These are phyloP conservation scores for Mrakia hoshinonis DNA, from an alignment of 768 basidiomycete genomes.

Conservation along the genomic window DNA sequence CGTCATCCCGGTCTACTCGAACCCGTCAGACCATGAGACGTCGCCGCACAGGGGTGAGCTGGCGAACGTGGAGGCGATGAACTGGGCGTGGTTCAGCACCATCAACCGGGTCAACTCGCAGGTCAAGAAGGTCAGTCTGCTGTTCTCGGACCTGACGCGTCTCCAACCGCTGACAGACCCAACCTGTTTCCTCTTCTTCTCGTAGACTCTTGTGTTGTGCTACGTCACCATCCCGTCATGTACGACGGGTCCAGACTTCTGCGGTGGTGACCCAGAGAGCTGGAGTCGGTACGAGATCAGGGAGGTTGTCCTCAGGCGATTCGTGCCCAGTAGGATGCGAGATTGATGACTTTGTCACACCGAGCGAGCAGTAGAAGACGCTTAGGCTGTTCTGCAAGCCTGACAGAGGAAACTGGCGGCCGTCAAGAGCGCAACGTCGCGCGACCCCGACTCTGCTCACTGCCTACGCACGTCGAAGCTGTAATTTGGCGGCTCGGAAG, in stretches of 20 bases:
- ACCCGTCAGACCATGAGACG: conserved; percentile 57
- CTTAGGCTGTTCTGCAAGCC: too few relatives aligned
- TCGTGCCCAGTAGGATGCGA: conserved; percentile 86
- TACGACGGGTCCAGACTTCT: conserved; percentile 8
- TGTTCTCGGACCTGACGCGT: background rate
- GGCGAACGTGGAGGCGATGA: conserved; percentile 42
- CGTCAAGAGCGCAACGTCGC: too few relatives aligned
- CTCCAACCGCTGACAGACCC: conserved; percentile 14
- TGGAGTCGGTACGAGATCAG: conserved; percentile 55
- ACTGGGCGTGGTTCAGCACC: conserved; percentile 95
- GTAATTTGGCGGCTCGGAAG: too few relatives aligned
- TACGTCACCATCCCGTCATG: conserved; percentile 87
- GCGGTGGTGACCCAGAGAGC: conserved; percentile 54
- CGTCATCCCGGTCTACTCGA: conserved; percentile 84
- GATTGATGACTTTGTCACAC: conserved; percentile 53
- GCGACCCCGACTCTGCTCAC: too few relatives aligned
- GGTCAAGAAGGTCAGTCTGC: conserved; percentile 73
- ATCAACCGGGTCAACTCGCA: conserved; percentile 93
- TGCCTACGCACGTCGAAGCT: too few relatives aligned
- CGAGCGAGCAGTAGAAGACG: too few relatives aligned
- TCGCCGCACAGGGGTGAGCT: conserved; percentile 45
- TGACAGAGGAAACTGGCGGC: too few relatives aligned
- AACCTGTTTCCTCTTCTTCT: background rate
- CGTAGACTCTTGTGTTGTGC: conserved; percentile 74
- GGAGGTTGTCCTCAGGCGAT: conserved; percentile 75